Conservation (phyloP, 331 rosid species). For the Rhamnella rubrinervis region DNA sequence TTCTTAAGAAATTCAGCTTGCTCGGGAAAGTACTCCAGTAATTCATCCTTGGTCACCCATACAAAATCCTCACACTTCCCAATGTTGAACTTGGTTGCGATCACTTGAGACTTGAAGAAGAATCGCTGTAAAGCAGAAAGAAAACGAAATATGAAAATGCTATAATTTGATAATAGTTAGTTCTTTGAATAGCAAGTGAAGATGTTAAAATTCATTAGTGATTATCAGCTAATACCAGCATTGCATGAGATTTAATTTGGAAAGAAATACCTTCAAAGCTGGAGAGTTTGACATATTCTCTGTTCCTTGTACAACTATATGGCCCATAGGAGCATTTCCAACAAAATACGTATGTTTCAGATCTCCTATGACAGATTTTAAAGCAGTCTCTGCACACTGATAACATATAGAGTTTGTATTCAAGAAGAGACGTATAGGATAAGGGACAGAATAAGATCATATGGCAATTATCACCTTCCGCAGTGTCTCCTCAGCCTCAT, state of each 20-base stretch:
- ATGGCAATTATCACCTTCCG: constrained; percentile 50
- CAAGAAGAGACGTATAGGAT: not conserved
- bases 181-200: not conserved
- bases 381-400: constrained; percentile 90
- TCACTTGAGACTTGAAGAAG: constrained; percentile 87
- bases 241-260: not conserved
- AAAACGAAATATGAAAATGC: not conserved
- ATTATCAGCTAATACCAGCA: constrained; percentile 7
- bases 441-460: not conserved
- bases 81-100: constrained; percentile 54
- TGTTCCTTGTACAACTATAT: constrained; percentile 53
- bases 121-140: constrained; percentile 48
- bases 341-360: constrained; percentile 82
- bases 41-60: constrained; percentile 91
- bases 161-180: not conserved
- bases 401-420: constrained; percentile 13
- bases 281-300: constrained; percentile 38
- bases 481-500: constrained; percentile 74
- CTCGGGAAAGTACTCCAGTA: constrained; percentile 77
- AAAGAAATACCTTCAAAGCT: constrained; percentile 54
- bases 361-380: constrained; percentile 72
- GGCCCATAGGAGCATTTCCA: constrained; percentile 93
- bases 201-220: not conserved
- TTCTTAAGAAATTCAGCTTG: constrained; percentile 68
- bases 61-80: constrained; percentile 70